Conservation (phyloP, 1,284 basidiomycete genomes). For the Cystobasidium sp. region DNA sequence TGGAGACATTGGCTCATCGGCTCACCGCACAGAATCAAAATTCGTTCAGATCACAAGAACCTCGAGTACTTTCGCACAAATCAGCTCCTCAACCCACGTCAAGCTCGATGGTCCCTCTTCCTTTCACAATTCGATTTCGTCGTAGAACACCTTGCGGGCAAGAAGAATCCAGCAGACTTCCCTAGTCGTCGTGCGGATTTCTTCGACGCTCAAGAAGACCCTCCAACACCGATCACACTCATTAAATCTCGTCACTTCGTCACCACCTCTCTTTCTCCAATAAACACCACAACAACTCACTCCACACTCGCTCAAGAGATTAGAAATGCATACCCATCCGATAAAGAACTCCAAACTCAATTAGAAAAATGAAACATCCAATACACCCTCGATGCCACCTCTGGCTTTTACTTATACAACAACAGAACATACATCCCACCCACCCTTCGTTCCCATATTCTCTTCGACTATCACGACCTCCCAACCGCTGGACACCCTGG, state of each 20-base stretch:
- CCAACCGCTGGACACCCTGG: conserved; percentile 36
- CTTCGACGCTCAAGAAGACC: background rate
- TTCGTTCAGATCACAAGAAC: too few species aligned
- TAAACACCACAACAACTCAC: too few species aligned
- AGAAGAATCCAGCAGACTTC: conserved; percentile 4
- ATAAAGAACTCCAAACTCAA: too few species aligned
- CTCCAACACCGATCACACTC: background rate
- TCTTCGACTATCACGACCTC: conserved; percentile 32
- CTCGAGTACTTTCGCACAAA: conserved; percentile 41
- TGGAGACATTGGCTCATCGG: too few species aligned
- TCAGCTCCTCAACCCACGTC: conserved; percentile 35
- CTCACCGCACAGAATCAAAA: too few species aligned
- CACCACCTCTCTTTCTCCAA: too few species aligned
- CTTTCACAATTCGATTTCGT: background rate
- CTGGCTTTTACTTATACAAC: too few species aligned
- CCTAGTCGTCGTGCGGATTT: background rate
- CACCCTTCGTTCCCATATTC: conserved; percentile 14
- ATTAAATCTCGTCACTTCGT: background rate
- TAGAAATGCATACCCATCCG: too few species aligned
- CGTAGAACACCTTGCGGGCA: conserved; percentile 1
- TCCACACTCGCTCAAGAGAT: too few species aligned
- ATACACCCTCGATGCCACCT: too few species aligned
- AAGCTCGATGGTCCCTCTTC: conserved; percentile 44
- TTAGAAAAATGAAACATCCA: too few species aligned
- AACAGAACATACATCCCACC: too few species aligned